Evolutionary conservation across 768 basidiomycete genomes (phyloP).

Genomic region (Pisolithus sp.): DNA sequence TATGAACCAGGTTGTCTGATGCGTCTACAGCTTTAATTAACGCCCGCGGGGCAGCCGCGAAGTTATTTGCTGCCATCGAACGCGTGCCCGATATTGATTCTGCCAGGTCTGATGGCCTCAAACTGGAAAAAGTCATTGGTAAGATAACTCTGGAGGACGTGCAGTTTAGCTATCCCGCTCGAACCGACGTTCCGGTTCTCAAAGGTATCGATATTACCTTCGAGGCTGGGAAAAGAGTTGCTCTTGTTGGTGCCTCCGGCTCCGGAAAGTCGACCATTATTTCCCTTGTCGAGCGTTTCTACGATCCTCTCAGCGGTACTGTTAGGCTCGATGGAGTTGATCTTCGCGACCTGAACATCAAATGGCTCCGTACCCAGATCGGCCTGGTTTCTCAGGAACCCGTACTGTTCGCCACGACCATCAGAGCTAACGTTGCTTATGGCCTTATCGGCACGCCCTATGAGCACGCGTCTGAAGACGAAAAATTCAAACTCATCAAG

Average conservation of each 20-base stretch:
- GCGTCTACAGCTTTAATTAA: conserved; percentile 55
- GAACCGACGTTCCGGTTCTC: conserved; percentile 73
- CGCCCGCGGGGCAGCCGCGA: conserved; percentile 80
- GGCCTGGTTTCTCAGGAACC: conserved; percentile 90
- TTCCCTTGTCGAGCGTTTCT: conserved; percentile 81
- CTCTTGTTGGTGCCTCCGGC: conserved; percentile 74
- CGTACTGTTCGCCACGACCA: conserved; percentile 77
- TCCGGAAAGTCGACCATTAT: conserved; percentile 77
- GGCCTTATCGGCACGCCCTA: conserved; percentile 71
- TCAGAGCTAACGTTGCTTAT: conserved; percentile 76
- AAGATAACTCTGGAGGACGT: conserved; percentile 70
- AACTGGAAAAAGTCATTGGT: conserved; percentile 62
- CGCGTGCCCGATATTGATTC: conserved; percentile 86
- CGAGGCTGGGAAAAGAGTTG: conserved; percentile 69
- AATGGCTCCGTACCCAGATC: conserved; percentile 82
- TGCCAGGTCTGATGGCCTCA: conserved; percentile 54
- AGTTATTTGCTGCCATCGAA: conserved; percentile 83
- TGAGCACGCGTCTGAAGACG: conserved; percentile 64
- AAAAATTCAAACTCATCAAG: conserved; percentile 74
- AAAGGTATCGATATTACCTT: conserved; percentile 64
- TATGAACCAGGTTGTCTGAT: not conserved
- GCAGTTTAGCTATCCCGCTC: conserved; percentile 81
- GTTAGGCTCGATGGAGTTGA: conserved; percentile 74
- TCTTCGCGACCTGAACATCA: conserved; percentile 69
- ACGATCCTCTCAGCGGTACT: conserved; percentile 65